Base-by-base conservation (phyloP, 352 stramenopile genomes). In the Elongisporangium anandrum region DNA sequence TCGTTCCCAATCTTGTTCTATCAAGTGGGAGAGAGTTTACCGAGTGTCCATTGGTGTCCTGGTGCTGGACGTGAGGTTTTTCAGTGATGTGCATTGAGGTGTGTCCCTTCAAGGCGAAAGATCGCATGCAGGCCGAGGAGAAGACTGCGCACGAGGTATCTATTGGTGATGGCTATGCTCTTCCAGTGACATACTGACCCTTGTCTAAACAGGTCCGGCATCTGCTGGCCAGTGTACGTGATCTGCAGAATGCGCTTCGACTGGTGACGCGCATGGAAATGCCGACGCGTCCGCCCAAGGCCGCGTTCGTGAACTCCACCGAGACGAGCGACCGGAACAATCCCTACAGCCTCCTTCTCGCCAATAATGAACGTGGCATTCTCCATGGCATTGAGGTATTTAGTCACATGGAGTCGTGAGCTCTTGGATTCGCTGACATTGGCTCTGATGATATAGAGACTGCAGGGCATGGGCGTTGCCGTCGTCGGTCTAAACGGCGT, bases 311-410 rank as follows among this genome's bases (percentile, higher is more conserved):
- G 13, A 8, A 48, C 16, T 57, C 63, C 22, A 61, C 52, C 3
- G 26, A 56, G 23, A 54, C 72, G 9, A 45, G 41, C 24, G 53
- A 65, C 10, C 64, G n/a, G n/a, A 29, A 57, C 50, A 41, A 81
- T 39, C 69, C 69, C 15, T 70, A 69, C 61, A 68, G 65, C 26
- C 72, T 66, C 48, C 79, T 83, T 49, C 34, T 68, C 13, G 68
- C 76, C 41, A 86, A 81, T 61, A 86, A 83, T 61, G 71, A 78
- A 22, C 64, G 71, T 7, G 76, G 73, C 9, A 66, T 79, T 20
- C 48, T 81, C 26, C 64, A 68, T 29, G 51, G 60, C 29, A 77
- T 83, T 19, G 68, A 86, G 65, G 75, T 77, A 45, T 13, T 55
- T 55, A 16, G 15, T 2, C 5, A 17, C 2, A 20, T 12, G 4